Conservation (phyloP, 1,284 basidiomycete species). For the Pyrrhoderma noxium region DNA sequence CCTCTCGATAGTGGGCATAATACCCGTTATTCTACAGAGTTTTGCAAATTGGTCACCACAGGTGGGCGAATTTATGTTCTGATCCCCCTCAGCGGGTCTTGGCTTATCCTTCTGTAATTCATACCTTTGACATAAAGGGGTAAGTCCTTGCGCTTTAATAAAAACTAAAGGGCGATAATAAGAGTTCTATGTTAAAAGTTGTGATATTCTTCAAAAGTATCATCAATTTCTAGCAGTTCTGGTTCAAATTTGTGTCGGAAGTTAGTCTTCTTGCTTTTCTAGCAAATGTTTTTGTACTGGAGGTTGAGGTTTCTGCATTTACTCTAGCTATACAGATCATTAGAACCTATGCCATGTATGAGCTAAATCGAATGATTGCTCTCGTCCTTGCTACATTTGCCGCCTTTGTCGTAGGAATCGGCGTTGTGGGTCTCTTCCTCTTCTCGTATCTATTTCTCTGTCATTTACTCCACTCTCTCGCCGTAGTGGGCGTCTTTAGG, state of each 20-base stretch:
- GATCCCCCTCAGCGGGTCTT: too few species aligned
- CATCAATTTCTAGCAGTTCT: conserved; percentile 15
- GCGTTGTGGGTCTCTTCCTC: conserved; percentile 1
- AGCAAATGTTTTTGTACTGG: too few species aligned
- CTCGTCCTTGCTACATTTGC: conserved; percentile 5
- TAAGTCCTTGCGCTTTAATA: not conserved
- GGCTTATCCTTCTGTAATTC: too few species aligned
- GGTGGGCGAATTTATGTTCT: too few species aligned
- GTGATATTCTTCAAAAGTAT: conserved; percentile 11
- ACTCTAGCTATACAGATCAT: conserved; percentile 14
- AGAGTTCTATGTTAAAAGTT: conserved; percentile 1
- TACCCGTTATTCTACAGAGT: conserved; percentile 12
- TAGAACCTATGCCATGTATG: conserved; percentile 17
- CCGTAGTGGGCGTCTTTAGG: conserved; percentile 12
- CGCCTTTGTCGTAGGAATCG: conserved; percentile 4
- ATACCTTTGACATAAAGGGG: too few species aligned
- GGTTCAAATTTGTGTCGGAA: conserved; percentile 13
- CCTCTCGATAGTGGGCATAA: conserved; percentile 13
- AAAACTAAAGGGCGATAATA: not conserved
- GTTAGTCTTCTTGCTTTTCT: conserved; percentile 4
- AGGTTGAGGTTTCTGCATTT: too few species aligned
- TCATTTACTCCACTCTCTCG: not conserved
- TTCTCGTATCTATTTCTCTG: too few species aligned
- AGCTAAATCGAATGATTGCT: conserved; percentile 1
- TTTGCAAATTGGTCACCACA: conserved; percentile 3